A percentile compares a stretch with the other conserved stretches of the same genome.
These are phyloP conservation scores for Colletotrichum aenigma DNA, from an alignment of 2,329 filamentous ascomycete species.

Conservation along the genomic window DNA sequence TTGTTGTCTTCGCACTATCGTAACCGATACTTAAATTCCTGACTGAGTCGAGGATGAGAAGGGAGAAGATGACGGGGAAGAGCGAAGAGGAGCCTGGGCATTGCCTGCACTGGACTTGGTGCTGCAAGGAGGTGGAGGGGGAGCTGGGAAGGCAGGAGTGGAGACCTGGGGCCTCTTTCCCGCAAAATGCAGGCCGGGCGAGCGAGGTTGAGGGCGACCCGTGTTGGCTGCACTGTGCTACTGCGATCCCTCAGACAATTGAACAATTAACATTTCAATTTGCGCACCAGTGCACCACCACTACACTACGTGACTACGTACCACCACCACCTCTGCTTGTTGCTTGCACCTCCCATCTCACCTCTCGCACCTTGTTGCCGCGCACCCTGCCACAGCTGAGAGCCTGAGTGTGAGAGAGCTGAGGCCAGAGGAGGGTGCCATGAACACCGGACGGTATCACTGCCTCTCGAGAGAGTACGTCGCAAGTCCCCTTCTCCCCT, in stretches of 20 bases:
- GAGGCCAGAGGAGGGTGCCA: neutral
- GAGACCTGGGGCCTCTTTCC: neutral
- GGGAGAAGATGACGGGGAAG: neutral
- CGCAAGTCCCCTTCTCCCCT: neutral
- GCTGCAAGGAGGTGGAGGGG: conserved; percentile 15
- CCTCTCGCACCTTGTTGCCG: neutral
- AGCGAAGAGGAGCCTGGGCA: neutral
- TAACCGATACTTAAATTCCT: neutral
- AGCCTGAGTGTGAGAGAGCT: neutral
- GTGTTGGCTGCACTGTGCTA: conserved; percentile 13
- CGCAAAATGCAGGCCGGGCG: neutral
- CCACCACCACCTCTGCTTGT: neutral
- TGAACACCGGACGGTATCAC: neutral
- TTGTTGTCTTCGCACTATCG: neutral
- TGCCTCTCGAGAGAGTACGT: neutral
- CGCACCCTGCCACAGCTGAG: neutral
- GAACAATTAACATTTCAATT: neutral
- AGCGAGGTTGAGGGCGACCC: neutral
- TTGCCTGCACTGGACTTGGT: neutral
- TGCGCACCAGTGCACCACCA: neutral
- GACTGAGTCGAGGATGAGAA: neutral
- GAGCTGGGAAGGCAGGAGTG: neutral
- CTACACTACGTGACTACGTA: neutral
- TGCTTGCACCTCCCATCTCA: neutral
- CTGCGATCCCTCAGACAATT: conserved; percentile 6